phyloP scores from a whole-genome alignment of 2,329 filamentous ascomycete species.

The Zarea fungicola region DNA sequence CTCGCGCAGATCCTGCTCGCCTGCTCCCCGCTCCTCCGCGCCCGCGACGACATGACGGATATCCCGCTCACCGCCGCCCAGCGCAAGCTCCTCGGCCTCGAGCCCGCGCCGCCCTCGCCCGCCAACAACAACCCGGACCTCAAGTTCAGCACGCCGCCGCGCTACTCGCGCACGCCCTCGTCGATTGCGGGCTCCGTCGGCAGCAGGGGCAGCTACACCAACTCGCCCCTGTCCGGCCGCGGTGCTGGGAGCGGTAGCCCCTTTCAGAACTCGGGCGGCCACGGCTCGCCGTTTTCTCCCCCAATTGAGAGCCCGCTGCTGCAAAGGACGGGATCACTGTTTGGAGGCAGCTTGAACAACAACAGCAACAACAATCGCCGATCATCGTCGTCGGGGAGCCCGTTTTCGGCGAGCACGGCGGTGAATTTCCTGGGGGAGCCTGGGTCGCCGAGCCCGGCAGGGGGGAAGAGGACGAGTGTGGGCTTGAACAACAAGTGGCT shows the following conservation, averaged over 20 bases:
- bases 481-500: conserved; percentile 90
- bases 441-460: conserved; percentile 62
- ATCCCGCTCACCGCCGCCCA: conserved; percentile 77
- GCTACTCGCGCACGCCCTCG: conserved; percentile 74
- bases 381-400: conserved; percentile 55
- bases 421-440: conserved; percentile 52
- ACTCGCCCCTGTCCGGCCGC: conserved; percentile 53
- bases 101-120: conserved; percentile 57
- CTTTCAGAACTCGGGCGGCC: conserved; percentile 24
- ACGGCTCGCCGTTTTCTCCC: conserved; percentile 43
- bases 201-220: conserved; percentile 51
- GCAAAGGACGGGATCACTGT: conserved; percentile 47
- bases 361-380: conserved; percentile 42
- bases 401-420: conserved; percentile 44
- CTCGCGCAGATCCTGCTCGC: conserved; percentile 67
- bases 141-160: conserved; percentile 74
- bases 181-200: conserved; percentile 58
- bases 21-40: conserved; percentile 65
- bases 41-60: conserved; percentile 74
- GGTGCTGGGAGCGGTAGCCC: conserved; percentile 53
- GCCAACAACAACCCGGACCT: conserved; percentile 65
- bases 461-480: conserved; percentile 65
- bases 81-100: conserved; percentile 75
- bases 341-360: background rate
- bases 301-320: conserved; percentile 49